These are phyloP conservation scores for Cnidoscolus chayamansa DNA, from an alignment of 441 rosid genomes.

Conservation along the genomic window DNA sequence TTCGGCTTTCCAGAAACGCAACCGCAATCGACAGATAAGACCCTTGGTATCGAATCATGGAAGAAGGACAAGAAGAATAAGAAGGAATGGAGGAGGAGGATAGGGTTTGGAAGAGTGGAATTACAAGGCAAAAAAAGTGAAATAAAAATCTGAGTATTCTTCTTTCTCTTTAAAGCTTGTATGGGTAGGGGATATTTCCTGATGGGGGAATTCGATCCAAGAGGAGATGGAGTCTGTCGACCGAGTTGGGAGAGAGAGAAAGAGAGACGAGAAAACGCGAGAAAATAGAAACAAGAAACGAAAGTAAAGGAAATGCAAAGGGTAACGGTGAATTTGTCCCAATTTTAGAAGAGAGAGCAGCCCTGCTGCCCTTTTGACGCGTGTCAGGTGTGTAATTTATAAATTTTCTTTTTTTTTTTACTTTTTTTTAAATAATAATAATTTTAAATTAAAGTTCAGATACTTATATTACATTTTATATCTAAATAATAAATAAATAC, in stretches of 20 bases:
- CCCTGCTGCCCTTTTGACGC: too few species aligned
- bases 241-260: conserved; percentile 33
- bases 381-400: too few species aligned
- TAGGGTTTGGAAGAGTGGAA: background rate
- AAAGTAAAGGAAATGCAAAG: conserved; percentile 6
- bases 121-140: background rate
- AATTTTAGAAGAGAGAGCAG: conserved; percentile 18
- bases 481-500: too few species aligned
- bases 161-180: background rate
- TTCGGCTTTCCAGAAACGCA: conserved; percentile 31
- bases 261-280: conserved; percentile 33
- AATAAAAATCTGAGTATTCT: background rate
- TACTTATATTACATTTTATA: too few species aligned
- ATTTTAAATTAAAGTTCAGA: too few species aligned
- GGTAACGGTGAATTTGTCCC: conserved; percentile 41
- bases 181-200: background rate
- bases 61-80: background rate
- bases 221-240: conserved; percentile 33
- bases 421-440: too few species aligned
- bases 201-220: conserved; percentile 35
- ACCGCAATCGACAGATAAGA: conserved; percentile 36
- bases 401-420: too few species aligned
- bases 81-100: too few species aligned
- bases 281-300: conserved; percentile 15
- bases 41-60: conserved; percentile 34